These are phyloP conservation scores for Colletotrichum sp. DNA, from an alignment of 2,329 filamentous ascomycete genomes.

Conservation along the genomic window DNA sequence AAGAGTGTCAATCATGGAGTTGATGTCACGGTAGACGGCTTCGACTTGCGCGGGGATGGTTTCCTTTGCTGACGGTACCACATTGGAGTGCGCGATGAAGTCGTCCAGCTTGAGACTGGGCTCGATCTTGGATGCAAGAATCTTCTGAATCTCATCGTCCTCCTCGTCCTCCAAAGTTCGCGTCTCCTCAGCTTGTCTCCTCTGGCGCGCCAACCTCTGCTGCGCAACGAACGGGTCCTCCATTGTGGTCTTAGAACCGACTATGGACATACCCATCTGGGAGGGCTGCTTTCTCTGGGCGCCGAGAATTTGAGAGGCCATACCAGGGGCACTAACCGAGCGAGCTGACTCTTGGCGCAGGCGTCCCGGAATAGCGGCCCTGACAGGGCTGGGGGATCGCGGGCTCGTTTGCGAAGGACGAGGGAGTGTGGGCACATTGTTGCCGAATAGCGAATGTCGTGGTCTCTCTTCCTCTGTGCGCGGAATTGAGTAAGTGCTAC, in stretches of 20 bases:
- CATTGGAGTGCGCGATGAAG: slow-evolving; percentile 69
- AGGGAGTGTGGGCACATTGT: slow-evolving; percentile 59
- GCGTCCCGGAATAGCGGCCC: slow-evolving; percentile 59
- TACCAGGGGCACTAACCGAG: slow-evolving; percentile 65
- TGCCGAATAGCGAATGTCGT: slow-evolving; percentile 57
- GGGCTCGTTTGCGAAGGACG: slow-evolving; percentile 63
- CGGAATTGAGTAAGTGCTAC: slow-evolving; percentile 52
- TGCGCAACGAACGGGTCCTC: slow-evolving; percentile 55
- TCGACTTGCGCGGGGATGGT: slow-evolving; percentile 68
- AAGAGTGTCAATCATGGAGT: slow-evolving; percentile 92
- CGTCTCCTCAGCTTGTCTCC: slow-evolving; percentile 61
- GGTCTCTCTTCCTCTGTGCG: slow-evolving; percentile 49
- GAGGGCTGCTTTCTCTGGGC: slow-evolving; percentile 40
- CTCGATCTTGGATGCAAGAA: slow-evolving; percentile 65
- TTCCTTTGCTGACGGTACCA: slow-evolving; percentile 56
- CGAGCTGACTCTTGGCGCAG: slow-evolving; percentile 55
- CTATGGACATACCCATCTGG: slow-evolving; percentile 42
- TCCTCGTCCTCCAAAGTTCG: slow-evolving; percentile 70
- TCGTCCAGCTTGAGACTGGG: slow-evolving; percentile 68
- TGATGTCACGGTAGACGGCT: slow-evolving; percentile 78
- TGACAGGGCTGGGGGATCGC: slow-evolving; percentile 75
- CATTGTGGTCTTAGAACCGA: slow-evolving; percentile 38
- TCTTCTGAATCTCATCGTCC: slow-evolving; percentile 69
- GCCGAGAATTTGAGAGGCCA: slow-evolving; percentile 59
- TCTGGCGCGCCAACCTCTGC: slow-evolving; percentile 57